These are phyloP conservation scores for Chalciporus piperatus DNA, from an alignment of 768 basidiomycete species.

Conservation along the genomic window DNA sequence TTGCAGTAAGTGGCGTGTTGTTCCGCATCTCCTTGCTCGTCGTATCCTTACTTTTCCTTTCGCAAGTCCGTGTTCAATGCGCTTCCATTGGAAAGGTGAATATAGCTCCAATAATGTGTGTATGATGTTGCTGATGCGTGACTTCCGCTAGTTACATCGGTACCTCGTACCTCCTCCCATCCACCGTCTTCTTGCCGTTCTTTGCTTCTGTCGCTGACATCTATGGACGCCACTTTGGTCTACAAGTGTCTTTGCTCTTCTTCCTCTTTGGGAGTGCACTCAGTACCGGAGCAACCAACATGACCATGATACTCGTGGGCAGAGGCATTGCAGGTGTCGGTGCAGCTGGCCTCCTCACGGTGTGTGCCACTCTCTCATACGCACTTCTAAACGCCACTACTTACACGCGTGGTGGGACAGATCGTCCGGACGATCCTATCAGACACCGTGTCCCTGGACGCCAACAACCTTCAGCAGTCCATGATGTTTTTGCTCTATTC, in stretches of 20 bases:
- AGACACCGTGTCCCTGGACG: conserved; percentile 41
- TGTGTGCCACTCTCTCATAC: conserved; percentile 3
- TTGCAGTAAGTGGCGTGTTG: conserved; percentile 37
- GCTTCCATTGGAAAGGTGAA: conserved; percentile 25
- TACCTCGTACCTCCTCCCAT: conserved; percentile 48
- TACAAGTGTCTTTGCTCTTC: conserved; percentile 43
- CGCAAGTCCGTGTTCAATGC: conserved; percentile 32
- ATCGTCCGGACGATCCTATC: conserved; percentile 43
- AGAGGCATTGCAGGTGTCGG: conserved; percentile 49
- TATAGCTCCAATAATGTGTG: not conserved
- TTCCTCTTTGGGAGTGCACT: conserved; percentile 47
- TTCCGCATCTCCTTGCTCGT: not conserved
- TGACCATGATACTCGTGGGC: conserved; percentile 44
- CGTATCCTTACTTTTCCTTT: not conserved
- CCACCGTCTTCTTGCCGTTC: conserved; percentile 51
- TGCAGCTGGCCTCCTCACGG: conserved; percentile 43
- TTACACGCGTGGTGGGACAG: conserved; percentile 15
- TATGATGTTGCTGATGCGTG: not conserved
- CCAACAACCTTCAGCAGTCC: conserved; percentile 42
- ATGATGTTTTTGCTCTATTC: conserved; percentile 43
- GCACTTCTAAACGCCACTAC: conserved; percentile 1
- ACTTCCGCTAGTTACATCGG: conserved; percentile 40
- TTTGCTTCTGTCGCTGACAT: conserved; percentile 50
- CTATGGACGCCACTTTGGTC: conserved; percentile 46
- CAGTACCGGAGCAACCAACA: conserved; percentile 45